phyloP scores from a whole-genome alignment of 441 rosid species.

The Arabidopsis lyrata region DNA sequence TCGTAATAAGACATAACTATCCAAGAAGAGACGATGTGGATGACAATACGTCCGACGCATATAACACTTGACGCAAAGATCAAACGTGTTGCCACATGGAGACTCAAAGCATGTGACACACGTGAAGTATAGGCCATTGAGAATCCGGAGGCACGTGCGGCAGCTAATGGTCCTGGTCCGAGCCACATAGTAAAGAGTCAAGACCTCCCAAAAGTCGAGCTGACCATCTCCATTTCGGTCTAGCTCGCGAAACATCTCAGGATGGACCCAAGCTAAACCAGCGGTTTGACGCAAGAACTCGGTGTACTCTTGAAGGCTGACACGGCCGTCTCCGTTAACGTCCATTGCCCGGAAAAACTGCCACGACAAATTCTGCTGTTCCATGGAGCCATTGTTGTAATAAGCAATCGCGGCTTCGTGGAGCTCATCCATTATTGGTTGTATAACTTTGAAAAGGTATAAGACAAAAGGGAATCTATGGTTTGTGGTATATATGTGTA shows the following conservation, averaged over 20 bases:
- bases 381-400: slow-evolving; percentile 35
- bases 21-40: slow-evolving; percentile 32
- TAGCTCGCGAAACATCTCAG: slow-evolving; percentile 12
- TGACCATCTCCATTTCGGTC: slow-evolving; percentile 35
- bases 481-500: not conserved
- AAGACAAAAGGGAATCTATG: not conserved
- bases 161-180: slow-evolving; percentile 28
- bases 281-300: slow-evolving; percentile 14
- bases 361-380: slow-evolving; percentile 21
- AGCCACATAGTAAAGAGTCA: slow-evolving; percentile 38
- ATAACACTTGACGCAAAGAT: slow-evolving; percentile 37
- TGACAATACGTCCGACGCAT: slow-evolving; percentile 2
- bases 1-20: slow-evolving; percentile 36
- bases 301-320: slow-evolving; percentile 27
- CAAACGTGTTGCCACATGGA: slow-evolving; percentile 19
- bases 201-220: slow-evolving; percentile 44
- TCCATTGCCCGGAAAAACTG: slow-evolving; percentile 36
- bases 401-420: slow-evolving; percentile 30
- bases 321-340: slow-evolving; percentile 23
- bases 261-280: slow-evolving; percentile 16
- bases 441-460: not conserved
- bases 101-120: slow-evolving; percentile 36
- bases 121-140: slow-evolving; percentile 31
- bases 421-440: slow-evolving; percentile 34
- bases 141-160: not conserved